Conservation (phyloP, 1,284 basidiomycete species). For the Melampsora larici-populina region DNA sequence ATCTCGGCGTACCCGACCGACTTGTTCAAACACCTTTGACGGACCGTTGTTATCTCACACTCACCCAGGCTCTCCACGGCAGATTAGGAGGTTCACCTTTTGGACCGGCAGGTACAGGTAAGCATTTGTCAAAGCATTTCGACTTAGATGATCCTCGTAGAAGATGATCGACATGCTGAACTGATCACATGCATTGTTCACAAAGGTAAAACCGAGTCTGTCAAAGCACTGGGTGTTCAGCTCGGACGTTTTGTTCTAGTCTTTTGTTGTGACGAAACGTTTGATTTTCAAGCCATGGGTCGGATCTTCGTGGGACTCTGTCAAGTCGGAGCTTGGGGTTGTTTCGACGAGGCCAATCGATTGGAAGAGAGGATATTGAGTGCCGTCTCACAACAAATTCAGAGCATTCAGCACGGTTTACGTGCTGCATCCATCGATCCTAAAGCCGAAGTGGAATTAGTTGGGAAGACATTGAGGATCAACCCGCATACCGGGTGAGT, state of each 20-base stretch:
- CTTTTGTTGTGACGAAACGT: constrained; percentile 99
- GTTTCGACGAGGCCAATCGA: constrained; percentile 83
- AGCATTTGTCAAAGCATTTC: constrained; percentile 8
- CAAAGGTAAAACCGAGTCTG: constrained; percentile 93
- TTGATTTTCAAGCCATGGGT: constrained; percentile 99
- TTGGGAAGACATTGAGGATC: constrained; percentile 87
- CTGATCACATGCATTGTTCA: constrained; percentile 16
- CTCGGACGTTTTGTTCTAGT: constrained; percentile 96
- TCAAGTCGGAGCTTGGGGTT: constrained; percentile 98
- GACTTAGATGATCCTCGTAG: background rate
- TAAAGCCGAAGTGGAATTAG: constrained; percentile 86
- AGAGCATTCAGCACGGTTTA: constrained; percentile 94
- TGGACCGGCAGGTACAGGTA: constrained; percentile 94
- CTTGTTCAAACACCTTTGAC: constrained; percentile 98
- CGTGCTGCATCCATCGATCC: constrained; percentile 74
- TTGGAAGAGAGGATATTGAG: constrained; percentile 95
- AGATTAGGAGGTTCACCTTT: constrained; percentile 96
- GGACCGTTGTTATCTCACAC: constrained; percentile 91
- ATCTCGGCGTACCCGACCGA: constrained; percentile 91
- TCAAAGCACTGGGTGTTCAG: constrained; percentile 96
- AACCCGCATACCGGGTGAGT: constrained; percentile 80
- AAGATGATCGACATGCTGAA: background rate
- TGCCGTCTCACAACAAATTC: constrained; percentile 98
- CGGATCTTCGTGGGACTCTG: constrained; percentile 97
- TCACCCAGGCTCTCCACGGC: constrained; percentile 91